A percentile compares a stretch with the other conserved stretches of the same genome.
Conservation (phyloP, 305 asterid species). For the Plantago lanceolata region DNA sequence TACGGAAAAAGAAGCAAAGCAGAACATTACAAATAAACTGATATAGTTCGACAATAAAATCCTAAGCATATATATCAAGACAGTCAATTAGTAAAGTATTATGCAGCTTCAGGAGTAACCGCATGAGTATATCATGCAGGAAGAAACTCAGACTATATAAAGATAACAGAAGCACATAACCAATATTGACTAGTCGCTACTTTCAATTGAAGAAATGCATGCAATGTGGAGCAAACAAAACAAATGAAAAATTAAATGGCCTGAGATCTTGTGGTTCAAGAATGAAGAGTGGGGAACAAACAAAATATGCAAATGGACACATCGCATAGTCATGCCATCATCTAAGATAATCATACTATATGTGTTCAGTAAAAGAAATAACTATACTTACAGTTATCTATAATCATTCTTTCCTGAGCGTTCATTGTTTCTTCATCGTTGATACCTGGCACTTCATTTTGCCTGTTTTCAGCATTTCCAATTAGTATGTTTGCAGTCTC, state of each 20-base stretch:
- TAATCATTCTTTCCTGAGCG: neutral
- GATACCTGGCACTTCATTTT: constrained; percentile 33
- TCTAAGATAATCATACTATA: neutral
- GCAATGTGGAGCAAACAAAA: neutral
- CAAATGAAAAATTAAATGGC: neutral
- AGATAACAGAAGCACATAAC: neutral
- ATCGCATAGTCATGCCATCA: neutral
- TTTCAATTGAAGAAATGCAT: neutral
- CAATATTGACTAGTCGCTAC: neutral
- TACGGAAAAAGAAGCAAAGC: constrained; percentile 9
- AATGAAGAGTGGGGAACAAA: neutral
- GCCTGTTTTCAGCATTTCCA: constrained; percentile 27
- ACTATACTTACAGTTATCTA: neutral
- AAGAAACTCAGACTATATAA: neutral
- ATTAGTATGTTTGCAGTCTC: constrained; percentile 33
- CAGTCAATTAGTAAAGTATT: constrained; percentile 10
- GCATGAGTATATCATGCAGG: neutral
- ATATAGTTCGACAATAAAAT: constrained; percentile 4
- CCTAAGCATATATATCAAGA: constrained; percentile 18
- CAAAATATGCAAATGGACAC: too few species aligned
- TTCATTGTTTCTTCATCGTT: constrained; percentile 27
- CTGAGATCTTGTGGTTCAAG: neutral
- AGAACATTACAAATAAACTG: constrained; percentile 11
- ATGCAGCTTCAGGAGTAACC: constrained; percentile 8
- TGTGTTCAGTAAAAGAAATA: too few species aligned